Conservation (phyloP, 371 early-diverging fungal genomes). For the Mortierella sp. region DNA sequence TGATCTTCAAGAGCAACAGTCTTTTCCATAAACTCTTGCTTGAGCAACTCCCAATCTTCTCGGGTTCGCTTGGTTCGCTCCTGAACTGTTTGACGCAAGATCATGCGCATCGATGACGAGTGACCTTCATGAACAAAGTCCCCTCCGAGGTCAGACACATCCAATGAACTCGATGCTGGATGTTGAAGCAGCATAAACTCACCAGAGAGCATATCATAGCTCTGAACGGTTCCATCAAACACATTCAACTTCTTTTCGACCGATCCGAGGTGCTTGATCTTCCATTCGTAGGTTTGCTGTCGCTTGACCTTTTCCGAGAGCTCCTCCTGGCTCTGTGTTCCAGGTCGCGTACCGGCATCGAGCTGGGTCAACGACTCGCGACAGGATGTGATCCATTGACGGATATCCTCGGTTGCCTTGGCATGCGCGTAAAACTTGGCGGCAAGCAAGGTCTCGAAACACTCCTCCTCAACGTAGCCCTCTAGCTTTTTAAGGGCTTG, state of each 20-base stretch:
- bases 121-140: constrained; percentile 9
- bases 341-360: not conserved
- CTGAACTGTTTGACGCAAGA: constrained; percentile 45
- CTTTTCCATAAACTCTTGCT: constrained; percentile 49
- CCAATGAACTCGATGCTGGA: constrained; percentile 29
- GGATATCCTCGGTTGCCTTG: constrained; percentile 52
- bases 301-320: constrained; percentile 15
- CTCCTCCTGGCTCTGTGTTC: constrained; percentile 1
- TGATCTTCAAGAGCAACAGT: constrained; percentile 22
- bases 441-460: constrained; percentile 45
- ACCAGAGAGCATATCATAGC: constrained; percentile 40
- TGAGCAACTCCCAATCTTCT: constrained; percentile 52
- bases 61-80: constrained; percentile 49
- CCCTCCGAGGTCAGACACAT: constrained; percentile 9
- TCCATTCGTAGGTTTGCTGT: constrained; percentile 33
- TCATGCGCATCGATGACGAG: constrained; percentile 35
- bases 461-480: constrained; percentile 40
- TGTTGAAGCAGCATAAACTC: constrained; percentile 48
- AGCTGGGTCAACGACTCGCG: constrained; percentile 39
- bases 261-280: constrained; percentile 26
- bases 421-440: constrained; percentile 47
- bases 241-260: constrained; percentile 35
- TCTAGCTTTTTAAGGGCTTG: constrained; percentile 27
- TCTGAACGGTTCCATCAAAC: constrained; percentile 34
- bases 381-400: constrained; percentile 48